Evolutionary conservation across 371 early-diverging fungal species (phyloP).

Genomic region (Lichtheimia corymbifera): DNA sequence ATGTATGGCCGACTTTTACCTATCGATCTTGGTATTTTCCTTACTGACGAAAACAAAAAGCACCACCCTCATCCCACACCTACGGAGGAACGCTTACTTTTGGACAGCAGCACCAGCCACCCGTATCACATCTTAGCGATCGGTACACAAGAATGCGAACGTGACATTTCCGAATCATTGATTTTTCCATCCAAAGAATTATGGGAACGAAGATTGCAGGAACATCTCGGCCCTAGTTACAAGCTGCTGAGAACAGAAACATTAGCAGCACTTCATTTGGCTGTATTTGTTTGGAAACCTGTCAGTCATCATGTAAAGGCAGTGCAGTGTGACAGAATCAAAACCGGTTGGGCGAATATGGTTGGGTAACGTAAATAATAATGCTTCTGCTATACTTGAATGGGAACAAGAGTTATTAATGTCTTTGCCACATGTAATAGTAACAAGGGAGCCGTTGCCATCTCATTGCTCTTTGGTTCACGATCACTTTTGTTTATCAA

Average conservation of each 20-base stretch:
- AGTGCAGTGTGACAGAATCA: slow-evolving; percentile 33
- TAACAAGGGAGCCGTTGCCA: slow-evolving; percentile 82
- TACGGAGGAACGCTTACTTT: neutral
- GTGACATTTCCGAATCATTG: slow-evolving; percentile 60
- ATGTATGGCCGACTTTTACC: slow-evolving; percentile 68
- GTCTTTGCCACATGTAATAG: slow-evolving; percentile 32
- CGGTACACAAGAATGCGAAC: slow-evolving; percentile 78
- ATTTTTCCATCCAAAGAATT: slow-evolving; percentile 62
- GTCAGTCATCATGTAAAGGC: slow-evolving; percentile 53
- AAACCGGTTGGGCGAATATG: slow-evolving; percentile 43
- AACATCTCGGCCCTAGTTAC: slow-evolving; percentile 53
- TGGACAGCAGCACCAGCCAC: slow-evolving; percentile 15
- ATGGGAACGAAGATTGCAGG: slow-evolving; percentile 61
- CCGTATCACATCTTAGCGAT: slow-evolving; percentile 70
- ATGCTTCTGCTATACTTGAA: neutral
- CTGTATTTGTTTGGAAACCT: slow-evolving; percentile 66
- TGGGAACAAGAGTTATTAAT: neutral
- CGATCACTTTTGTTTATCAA: slow-evolving; percentile 71
- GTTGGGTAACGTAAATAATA: slow-evolving; percentile 23
- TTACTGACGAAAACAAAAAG: slow-evolving; percentile 14
- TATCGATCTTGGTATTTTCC: slow-evolving; percentile 32
- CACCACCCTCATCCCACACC: slow-evolving; percentile 20
- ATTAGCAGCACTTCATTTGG: slow-evolving; percentile 70
- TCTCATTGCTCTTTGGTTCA: slow-evolving; percentile 61
- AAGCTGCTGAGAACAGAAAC: slow-evolving; percentile 59